Evolutionary conservation across 148 eudicot species (phyloP), one percentile per base, ranked within the genome.

Genomic region (Suaeda aralocaspica): DNA sequence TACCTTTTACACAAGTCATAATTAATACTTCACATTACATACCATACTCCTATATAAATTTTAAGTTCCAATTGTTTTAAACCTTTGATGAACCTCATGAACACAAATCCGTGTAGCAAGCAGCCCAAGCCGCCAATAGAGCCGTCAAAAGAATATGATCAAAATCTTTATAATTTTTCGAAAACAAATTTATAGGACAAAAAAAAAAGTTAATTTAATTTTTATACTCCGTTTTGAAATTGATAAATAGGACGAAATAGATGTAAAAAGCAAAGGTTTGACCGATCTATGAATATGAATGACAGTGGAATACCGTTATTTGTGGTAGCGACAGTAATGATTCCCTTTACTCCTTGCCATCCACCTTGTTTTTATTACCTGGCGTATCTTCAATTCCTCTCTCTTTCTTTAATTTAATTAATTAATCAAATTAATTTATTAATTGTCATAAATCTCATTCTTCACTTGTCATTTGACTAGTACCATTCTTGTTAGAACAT

Each of bases 271-370:
- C 26, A 11, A 51, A 51, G 45, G 68, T 75, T 75, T 75, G 78
- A 75, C 78, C 68, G 72, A 74, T 50, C 55, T 9, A 0, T n/a
- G 42, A 19, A 26, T 59, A 19, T 46, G 57, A 24, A 44, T 45
- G 59, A 67, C 59, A 67, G 41, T 67, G n/a, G 49, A 66, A 67
- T 69, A 39, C 77, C 68, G 78, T 68, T 68, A 68, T 68, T 45
- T 68, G 68, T 68, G 73, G 53, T 67, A 75, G 78, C 53, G 69
- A 75, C 73, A 62, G 41, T 62, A 28, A 51, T 69, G 55, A 67
- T 59, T 59, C 52, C 46, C 45, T 57, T n/a, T 66, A 56, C 59
- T 24, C 19, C 36, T 28, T 59, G 26, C 25, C 26, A 19, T 49
- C 1, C 22, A n/a, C 30, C 12, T 58, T 25, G 59, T 57, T 69